Evolutionary conservation across 2,329 filamentous ascomycete genomes (phyloP).

Genomic region (Pseudopyricularia javanii): DNA sequence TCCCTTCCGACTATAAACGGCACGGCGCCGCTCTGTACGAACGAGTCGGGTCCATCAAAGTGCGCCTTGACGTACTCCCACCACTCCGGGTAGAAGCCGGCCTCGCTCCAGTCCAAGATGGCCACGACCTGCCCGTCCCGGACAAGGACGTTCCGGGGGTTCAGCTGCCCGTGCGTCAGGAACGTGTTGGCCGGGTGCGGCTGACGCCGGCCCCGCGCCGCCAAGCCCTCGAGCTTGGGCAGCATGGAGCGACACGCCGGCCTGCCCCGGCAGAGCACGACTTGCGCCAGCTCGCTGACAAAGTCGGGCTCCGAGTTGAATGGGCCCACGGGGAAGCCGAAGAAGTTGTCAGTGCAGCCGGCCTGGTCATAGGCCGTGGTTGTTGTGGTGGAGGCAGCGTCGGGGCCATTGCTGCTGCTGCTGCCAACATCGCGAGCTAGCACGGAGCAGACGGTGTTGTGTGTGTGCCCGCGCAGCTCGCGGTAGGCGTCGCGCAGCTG

Average conservation of each 20-base stretch:
- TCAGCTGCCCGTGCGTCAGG: slow-evolving; percentile 6
- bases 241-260: not conserved
- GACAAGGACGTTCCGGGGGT: slow-evolving; percentile 5
- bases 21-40: slow-evolving; percentile 5
- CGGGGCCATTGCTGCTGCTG: not conserved
- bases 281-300: slow-evolving; percentile 1
- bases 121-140: slow-evolving; percentile 3
- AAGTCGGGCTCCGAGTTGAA: not conserved
- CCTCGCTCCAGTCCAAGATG: slow-evolving; percentile 6
- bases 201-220: not conserved
- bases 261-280: not conserved
- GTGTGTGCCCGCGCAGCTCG: not conserved
- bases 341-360: slow-evolving; percentile 3
- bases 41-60: too few relatives aligned
- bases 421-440: not conserved
- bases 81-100: slow-evolving; percentile 6
- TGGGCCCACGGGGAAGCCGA: not conserved
- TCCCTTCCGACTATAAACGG: slow-evolving; percentile 1
- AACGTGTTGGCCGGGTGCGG: not conserved
- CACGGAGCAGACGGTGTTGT: not conserved
- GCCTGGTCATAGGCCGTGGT: not conserved
- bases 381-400: not conserved
- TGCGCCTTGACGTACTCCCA: slow-evolving; percentile 7
- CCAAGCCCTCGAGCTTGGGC: slow-evolving; percentile 3
- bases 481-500: not conserved